Evolutionary conservation across 2,329 filamentous ascomycete genomes (phyloP), one percentile per base, ranked within the genome.

Genomic region (Pseudogymnoascus sp.): DNA sequence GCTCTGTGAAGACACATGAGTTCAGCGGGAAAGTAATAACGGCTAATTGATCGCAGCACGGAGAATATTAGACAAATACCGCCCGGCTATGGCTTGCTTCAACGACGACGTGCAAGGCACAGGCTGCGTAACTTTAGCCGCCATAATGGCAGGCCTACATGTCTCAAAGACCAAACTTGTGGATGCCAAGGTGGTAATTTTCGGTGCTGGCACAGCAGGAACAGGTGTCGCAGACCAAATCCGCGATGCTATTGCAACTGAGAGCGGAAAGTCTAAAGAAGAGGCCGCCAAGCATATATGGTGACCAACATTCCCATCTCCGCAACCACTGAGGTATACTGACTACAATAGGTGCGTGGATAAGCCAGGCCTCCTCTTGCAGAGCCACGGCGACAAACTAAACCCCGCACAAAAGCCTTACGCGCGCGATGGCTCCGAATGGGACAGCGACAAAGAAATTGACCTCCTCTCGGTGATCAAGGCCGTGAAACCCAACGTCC

Each of bases 101-200:
- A 96, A 96, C 69, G 92, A 96, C 63, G 91, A 96, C 72, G 86
- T 96, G 0, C 91, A 96, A 73, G 92, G 91, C 1, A 96, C 92
- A 0, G 92, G 91, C 0, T 93, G 90, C 63, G 91, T 96, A 0
- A 93, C 92, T 0, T 81, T 96, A 0, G 91, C 91, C 0, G 91
- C 89, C 1, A 87, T 96, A 65, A 85, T 91, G 78, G 85, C 91
- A 0, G 91, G 84, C 0, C 77, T 92, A 6, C 84, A 90, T 64
- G 85, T 93, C 6, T 85, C 81, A 64, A 80, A 84, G 2, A 76
- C 87, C 61, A 84, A 87, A 60, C 77, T 95, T 41, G 75, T 78
- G 7, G 90, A 95, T 63, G 74, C 90, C 12, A 82, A 87, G 31
- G 80, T 94, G 63, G 81, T 95, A 0, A 76, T 93, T 35, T 96